A percentile compares a stretch with the other conserved stretches of the same genome.
Evolutionary conservation across 352 stramenopile species (phyloP).

Genomic region (Phytophthora pseudosyringae): DNA sequence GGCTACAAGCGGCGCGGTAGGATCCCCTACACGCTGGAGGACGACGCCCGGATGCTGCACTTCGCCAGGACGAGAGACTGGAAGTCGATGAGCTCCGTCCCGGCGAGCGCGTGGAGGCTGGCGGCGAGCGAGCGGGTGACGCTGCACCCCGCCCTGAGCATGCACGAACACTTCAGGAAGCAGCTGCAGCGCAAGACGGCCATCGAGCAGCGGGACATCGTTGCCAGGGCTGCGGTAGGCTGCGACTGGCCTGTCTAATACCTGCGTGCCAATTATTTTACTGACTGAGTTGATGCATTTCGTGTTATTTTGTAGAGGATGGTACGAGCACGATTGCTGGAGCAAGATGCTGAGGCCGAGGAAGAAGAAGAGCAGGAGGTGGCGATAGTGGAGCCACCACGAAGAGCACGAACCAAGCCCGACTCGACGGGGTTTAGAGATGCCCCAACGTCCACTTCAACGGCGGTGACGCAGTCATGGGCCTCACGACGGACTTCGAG

Average conservation of each 20-base stretch:
- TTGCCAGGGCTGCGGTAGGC: constrained; percentile 39
- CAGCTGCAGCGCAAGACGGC: constrained; percentile 45
- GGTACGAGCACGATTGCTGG: constrained; percentile 4
- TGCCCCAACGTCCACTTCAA: background rate
- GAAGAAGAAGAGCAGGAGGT: constrained; percentile 3
- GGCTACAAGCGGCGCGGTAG: background rate
- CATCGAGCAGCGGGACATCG: constrained; percentile 38
- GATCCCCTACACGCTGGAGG: constrained; percentile 43
- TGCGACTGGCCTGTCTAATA: background rate
- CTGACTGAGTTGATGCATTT: constrained; percentile 2
- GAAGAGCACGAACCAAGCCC: background rate
- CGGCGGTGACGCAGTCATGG: background rate
- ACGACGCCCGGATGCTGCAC: constrained; percentile 59
- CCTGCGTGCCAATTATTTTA: background rate
- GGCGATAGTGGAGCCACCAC: background rate
- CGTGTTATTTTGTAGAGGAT: constrained; percentile 8
- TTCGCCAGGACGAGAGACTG: constrained; percentile 40
- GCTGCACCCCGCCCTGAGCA: constrained; percentile 44
- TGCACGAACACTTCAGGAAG: constrained; percentile 66
- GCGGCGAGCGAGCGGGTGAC: constrained; percentile 39
- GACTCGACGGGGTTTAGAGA: constrained; percentile 6
- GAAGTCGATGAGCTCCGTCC: constrained; percentile 28
- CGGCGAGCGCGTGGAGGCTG: constrained; percentile 23
- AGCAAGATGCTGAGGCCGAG: constrained; percentile 5
- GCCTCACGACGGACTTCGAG: background rate